Conservation (phyloP, 805 yeast species). For the Brettanomyces naardenensis region DNA sequence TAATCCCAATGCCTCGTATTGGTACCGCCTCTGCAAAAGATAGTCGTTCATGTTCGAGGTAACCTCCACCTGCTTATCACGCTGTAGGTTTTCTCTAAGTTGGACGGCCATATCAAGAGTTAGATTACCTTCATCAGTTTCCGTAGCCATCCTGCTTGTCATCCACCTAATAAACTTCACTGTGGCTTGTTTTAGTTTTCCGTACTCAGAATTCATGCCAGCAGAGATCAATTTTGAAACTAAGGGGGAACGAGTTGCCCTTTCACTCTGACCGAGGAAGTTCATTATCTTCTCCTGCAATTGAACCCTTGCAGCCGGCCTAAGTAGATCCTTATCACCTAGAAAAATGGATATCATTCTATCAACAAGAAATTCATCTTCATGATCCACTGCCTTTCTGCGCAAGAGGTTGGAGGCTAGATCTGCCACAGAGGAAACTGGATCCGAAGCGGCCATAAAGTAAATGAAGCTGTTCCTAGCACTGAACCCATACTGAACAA, state of each 20-base stretch:
- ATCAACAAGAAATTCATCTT: conserved; percentile 37
- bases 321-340: conserved; percentile 34
- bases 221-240: conserved; percentile 45
- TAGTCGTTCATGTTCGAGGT: conserved; percentile 16
- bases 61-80: conserved; percentile 28
- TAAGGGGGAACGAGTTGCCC: conserved; percentile 34
- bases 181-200: conserved; percentile 46
- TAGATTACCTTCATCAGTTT: conserved; percentile 7
- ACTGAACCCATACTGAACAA: conserved; percentile 36
- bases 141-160: conserved; percentile 17
- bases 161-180: conserved; percentile 62
- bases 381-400: conserved; percentile 44
- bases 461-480: conserved; percentile 30
- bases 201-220: conserved; percentile 51
- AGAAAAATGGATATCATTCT: conserved; percentile 38
- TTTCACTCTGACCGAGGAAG: conserved; percentile 42
- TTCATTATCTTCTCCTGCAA: conserved; percentile 51
- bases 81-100: conserved; percentile 39
- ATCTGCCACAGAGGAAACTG: conserved; percentile 46
- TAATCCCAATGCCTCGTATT: conserved; percentile 75
- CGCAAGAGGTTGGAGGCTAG: conserved; percentile 43
- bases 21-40: conserved; percentile 45
- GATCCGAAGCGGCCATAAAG: conserved; percentile 58
- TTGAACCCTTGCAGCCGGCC: conserved; percentile 45
- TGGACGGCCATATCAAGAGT: conserved; percentile 41